These are phyloP conservation scores for Xylaria longipes DNA, from an alignment of 495 filamentous ascomycete species.

Conservation along the genomic window DNA sequence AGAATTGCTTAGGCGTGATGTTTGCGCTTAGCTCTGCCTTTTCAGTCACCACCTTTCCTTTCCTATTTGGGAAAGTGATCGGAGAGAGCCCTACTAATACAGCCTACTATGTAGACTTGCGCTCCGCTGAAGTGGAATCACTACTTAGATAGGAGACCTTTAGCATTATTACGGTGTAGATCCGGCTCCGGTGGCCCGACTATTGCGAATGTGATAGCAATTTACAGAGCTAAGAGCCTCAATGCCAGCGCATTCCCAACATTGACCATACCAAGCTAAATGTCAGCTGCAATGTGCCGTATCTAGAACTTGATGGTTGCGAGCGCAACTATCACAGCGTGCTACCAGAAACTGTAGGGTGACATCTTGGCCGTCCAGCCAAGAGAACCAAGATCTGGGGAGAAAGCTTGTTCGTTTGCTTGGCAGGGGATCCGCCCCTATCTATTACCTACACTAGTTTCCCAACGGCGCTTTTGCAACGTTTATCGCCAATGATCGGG, in stretches of 20 bases:
- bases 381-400: slow-evolving; percentile 17
- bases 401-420: slow-evolving; percentile 23
- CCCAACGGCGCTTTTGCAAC: background rate
- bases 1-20: background rate
- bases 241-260: background rate
- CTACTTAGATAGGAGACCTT: background rate
- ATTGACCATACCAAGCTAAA: slow-evolving; percentile 2
- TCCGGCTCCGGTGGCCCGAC: background rate
- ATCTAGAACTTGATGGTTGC: slow-evolving; percentile 4
- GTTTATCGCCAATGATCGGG: background rate
- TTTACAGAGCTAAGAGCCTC: slow-evolving; percentile 1
- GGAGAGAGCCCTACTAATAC: background rate
- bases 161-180: background rate
- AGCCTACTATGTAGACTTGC: background rate
- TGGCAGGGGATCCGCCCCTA: slow-evolving; percentile 17
- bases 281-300: slow-evolving; percentile 9
- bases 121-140: background rate
- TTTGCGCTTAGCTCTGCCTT: slow-evolving; percentile 7
- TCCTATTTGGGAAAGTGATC: slow-evolving; percentile 19
- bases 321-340: background rate
- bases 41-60: slow-evolving; percentile 19
- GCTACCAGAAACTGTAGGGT: background rate
- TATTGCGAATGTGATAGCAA: slow-evolving; percentile 18
- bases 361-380: slow-evolving; percentile 2
- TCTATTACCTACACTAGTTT: background rate